phyloP scores from a whole-genome alignment of 306 rosid species.

The Vicia faba region DNA sequence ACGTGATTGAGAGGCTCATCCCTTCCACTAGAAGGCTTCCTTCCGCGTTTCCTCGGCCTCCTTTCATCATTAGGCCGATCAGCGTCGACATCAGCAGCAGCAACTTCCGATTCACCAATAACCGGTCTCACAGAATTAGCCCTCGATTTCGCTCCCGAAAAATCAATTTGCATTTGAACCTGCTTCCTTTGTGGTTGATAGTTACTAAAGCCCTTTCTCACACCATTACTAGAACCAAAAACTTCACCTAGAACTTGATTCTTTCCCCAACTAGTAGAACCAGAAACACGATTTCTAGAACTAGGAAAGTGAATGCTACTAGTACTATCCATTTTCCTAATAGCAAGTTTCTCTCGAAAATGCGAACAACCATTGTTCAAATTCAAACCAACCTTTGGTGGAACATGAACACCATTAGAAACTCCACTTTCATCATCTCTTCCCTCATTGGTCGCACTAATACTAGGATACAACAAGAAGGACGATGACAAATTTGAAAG shows the following conservation, averaged over 20 bases:
- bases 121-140: slow-evolving; percentile 48
- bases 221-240: slow-evolving; percentile 51
- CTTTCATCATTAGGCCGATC: slow-evolving; percentile 66
- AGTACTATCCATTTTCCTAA: slow-evolving; percentile 76
- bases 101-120: slow-evolving; percentile 58
- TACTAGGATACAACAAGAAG: slow-evolving; percentile 17
- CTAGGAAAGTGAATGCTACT: slow-evolving; percentile 54
- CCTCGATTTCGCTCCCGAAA: slow-evolving; percentile 69
- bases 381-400: slow-evolving; percentile 60
- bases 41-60: slow-evolving; percentile 88
- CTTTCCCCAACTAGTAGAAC: slow-evolving; percentile 50
- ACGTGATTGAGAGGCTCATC: slow-evolving; percentile 96
- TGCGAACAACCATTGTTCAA: slow-evolving; percentile 51
- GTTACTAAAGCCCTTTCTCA: slow-evolving; percentile 57
- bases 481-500: slow-evolving; percentile 44
- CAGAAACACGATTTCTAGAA: slow-evolving; percentile 55
- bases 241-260: slow-evolving; percentile 53
- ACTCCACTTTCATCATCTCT: slow-evolving; percentile 55
- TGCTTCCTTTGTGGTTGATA: slow-evolving; percentile 70
- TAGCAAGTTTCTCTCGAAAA: slow-evolving; percentile 82
- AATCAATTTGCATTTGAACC: slow-evolving; percentile 85
- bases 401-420: slow-evolving; percentile 45
- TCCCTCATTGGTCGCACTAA: slow-evolving; percentile 42
- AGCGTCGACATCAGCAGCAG: slow-evolving; percentile 70
- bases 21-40: slow-evolving; percentile 95